These are phyloP conservation scores for Neonectria ditissima DNA, from an alignment of 2,329 filamentous ascomycete species.

Conservation along the genomic window DNA sequence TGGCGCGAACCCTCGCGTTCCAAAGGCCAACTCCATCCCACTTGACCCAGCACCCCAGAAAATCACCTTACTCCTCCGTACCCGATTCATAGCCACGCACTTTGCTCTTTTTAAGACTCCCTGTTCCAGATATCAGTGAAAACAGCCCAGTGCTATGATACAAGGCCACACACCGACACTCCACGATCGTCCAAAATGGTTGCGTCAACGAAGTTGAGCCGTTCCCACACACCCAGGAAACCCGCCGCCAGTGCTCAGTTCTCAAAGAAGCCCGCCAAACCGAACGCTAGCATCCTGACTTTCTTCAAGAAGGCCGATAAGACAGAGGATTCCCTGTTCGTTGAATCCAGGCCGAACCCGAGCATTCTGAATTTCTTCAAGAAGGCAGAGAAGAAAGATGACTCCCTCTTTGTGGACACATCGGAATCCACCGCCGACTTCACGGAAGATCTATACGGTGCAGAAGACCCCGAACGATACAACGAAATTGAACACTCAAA, in stretches of 20 bases:
- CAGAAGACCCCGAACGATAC: slow-evolving; percentile 45
- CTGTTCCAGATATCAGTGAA: background rate
- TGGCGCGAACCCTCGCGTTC: slow-evolving; percentile 38
- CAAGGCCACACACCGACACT: background rate
- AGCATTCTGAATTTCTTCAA: slow-evolving; percentile 83
- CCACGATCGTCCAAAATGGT: slow-evolving; percentile 47
- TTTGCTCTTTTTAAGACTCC: background rate
- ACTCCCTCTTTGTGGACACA: slow-evolving; percentile 64
- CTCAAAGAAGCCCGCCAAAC: slow-evolving; percentile 53
- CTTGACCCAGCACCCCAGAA: slow-evolving; percentile 3
- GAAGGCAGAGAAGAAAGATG: slow-evolving; percentile 71
- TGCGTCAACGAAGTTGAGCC: slow-evolving; percentile 49
- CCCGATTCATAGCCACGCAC: background rate
- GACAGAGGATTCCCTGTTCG: slow-evolving; percentile 69
- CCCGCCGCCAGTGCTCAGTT: slow-evolving; percentile 36
- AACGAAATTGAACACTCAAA: slow-evolving; percentile 51
- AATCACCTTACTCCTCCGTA: background rate
- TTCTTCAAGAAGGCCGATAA: slow-evolving; percentile 80
- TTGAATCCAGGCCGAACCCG: slow-evolving; percentile 60
- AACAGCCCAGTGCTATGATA: background rate
- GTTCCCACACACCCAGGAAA: slow-evolving; percentile 50
- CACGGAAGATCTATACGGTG: slow-evolving; percentile 44
- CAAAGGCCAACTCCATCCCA: slow-evolving; percentile 32
- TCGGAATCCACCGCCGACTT: slow-evolving; percentile 35
- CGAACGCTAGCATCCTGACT: slow-evolving; percentile 76